phyloP scores from a whole-genome alignment of 2,329 filamentous ascomycete genomes.

The Dichotomopilus funicola region DNA sequence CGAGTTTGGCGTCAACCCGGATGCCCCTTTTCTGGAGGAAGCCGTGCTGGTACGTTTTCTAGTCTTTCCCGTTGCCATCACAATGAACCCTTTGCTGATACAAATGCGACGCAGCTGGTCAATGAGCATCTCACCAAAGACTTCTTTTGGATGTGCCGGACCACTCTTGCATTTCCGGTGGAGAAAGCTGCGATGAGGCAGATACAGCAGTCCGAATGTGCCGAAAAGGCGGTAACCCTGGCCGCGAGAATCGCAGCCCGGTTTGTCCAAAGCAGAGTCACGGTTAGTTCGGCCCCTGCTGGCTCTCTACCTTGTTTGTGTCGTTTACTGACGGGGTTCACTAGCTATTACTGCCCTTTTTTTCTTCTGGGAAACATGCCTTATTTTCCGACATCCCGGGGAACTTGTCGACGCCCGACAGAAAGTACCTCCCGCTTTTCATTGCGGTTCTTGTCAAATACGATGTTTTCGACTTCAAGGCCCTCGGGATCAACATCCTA shows the following conservation, averaged over 20 bases:
- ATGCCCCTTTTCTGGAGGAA: conserved; percentile 40
- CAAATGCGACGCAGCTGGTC: conserved; percentile 31
- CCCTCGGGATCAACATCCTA: conserved; percentile 39
- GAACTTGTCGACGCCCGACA: conserved; percentile 35
- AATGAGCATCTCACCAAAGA: conserved; percentile 42
- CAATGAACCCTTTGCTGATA: not conserved
- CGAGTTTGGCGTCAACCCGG: conserved; percentile 22
- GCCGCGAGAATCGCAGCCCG: conserved; percentile 41
- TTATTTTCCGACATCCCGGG: conserved; percentile 41
- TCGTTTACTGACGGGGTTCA: not conserved
- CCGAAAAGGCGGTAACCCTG: conserved; percentile 40
- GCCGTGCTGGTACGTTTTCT: conserved; percentile 35
- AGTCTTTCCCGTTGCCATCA: too few species aligned
- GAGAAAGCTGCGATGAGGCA: conserved; percentile 13
- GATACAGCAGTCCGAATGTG: conserved; percentile 28
- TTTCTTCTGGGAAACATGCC: conserved; percentile 42
- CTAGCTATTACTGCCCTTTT: conserved; percentile 39
- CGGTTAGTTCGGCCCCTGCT: conserved; percentile 26
- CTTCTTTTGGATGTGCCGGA: conserved; percentile 40
- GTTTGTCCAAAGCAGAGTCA: conserved; percentile 40
- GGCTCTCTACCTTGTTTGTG: too few species aligned
- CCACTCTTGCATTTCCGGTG: conserved; percentile 19
- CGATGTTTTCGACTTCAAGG: conserved; percentile 41
- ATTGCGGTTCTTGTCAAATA: conserved; percentile 43
- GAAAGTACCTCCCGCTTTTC: conserved; percentile 46